Percentiles rank a stretch among this genome's conserved stretches.
Evolutionary conservation across 345 rosid species (phyloP).

Genomic region (Psidium friedrichsthalianum): DNA sequence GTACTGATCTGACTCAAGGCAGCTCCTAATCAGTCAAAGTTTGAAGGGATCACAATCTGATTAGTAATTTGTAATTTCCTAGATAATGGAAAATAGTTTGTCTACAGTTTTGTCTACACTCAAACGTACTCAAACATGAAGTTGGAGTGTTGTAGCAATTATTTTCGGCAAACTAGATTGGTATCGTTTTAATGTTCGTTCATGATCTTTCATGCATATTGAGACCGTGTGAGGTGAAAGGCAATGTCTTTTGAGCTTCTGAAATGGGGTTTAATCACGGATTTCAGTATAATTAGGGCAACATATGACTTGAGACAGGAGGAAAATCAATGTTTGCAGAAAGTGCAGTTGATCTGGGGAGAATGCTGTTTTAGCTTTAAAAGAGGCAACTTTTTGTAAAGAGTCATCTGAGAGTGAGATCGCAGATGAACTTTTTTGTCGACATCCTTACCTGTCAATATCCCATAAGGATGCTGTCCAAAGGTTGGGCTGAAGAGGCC

Average conservation of each 20-base stretch:
- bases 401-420: not conserved
- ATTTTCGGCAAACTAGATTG: not conserved
- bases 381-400: not conserved
- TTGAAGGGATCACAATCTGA: not conserved
- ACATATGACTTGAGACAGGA: not conserved
- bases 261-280: not conserved
- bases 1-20: not conserved
- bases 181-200: not conserved
- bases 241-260: not conserved
- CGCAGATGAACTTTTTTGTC: not conserved
- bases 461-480: not conserved
- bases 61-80: not conserved
- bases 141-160: not conserved
- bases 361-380: not conserved
- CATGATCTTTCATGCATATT: not conserved
- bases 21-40: not conserved
- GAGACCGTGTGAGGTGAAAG: not conserved
- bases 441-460: not conserved
- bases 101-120: not conserved
- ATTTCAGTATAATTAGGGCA: not conserved
- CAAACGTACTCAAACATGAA: not conserved
- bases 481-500: not conserved
- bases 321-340: not conserved
- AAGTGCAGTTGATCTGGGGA: not conserved
- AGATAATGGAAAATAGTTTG: not conserved